These are phyloP conservation scores for Adansonia digitata DNA, from an alignment of 345 rosid genomes.

Conservation along the genomic window DNA sequence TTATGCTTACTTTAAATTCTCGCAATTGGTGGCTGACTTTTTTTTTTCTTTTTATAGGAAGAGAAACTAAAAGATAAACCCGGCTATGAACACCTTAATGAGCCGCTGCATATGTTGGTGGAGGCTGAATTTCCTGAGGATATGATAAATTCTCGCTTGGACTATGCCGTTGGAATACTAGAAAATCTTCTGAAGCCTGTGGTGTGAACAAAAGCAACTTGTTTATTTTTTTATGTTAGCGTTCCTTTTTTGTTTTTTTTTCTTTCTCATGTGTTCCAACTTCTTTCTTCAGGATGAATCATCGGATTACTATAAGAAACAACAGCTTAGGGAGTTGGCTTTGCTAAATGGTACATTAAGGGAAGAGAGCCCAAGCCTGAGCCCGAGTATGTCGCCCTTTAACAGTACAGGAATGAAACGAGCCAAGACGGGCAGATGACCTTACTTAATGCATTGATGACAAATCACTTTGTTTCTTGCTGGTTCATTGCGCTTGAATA, in stretches of 20 bases:
- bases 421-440: constrained; percentile 75
- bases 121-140: constrained; percentile 95
- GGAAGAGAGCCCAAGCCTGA: constrained; percentile 87
- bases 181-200: constrained; percentile 85
- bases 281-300: constrained; percentile 68
- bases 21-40: constrained; percentile 1
- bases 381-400: constrained; percentile 89
- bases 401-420: constrained; percentile 70
- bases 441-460: background rate
- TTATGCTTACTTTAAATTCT: constrained; percentile 6
- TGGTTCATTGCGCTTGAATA: constrained; percentile 17
- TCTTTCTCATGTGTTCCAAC: background rate
- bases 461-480: background rate
- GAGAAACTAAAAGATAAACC: constrained; percentile 90
- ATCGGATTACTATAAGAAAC: constrained; percentile 81
- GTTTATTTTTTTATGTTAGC: background rate
- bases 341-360: constrained; percentile 75
- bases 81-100: constrained; percentile 89
- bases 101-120: constrained; percentile 76
- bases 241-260: no score
- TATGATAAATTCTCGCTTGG: constrained; percentile 59
- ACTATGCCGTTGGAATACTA: constrained; percentile 62
- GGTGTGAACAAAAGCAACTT: constrained; percentile 35
- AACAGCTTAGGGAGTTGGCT: constrained; percentile 85
- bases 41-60: constrained; percentile 37